Evolutionary conservation across 164 flowering plant genomes (phyloP).

Genomic region (Nelumbo lutea): DNA sequence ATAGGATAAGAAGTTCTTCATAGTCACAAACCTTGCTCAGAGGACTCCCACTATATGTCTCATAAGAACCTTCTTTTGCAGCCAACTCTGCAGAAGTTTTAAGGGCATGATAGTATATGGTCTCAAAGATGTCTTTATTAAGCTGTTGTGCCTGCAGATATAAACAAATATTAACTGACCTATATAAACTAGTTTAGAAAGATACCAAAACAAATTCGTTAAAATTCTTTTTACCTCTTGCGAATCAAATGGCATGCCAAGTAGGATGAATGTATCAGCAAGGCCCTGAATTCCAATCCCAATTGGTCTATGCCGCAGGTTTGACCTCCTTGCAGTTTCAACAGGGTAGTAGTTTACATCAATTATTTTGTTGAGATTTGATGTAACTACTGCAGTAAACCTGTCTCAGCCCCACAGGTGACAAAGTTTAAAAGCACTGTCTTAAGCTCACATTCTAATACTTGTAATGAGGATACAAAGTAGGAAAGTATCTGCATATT

Average conservation of each 20-base stretch:
- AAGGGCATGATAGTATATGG: slow-evolving; percentile 69
- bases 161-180: neutral
- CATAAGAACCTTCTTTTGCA: slow-evolving; percentile 60
- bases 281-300: slow-evolving; percentile 89
- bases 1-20: neutral
- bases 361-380: slow-evolving; percentile 71
- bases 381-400: slow-evolving; percentile 42
- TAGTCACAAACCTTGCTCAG: slow-evolving; percentile 57
- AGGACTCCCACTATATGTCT: slow-evolving; percentile 65
- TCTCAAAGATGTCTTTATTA: slow-evolving; percentile 74
- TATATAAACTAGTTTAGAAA: neutral
- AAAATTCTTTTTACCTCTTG: slow-evolving; percentile 38
- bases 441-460: neutral
- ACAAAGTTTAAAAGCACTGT: neutral
- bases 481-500: neutral
- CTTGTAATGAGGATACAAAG: neutral
- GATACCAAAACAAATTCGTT: neutral
- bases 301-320: slow-evolving; percentile 63
- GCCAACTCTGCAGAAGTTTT: slow-evolving; percentile 62
- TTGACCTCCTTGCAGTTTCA: slow-evolving; percentile 66
- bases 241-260: slow-evolving; percentile 83
- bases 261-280: slow-evolving; percentile 74
- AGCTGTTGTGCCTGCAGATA: slow-evolving; percentile 58
- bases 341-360: slow-evolving; percentile 77
- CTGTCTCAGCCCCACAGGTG: neutral